Evolutionary conservation across 108 stramenopile species (phyloP).

Genomic region (Skeletonema menzelii): DNA sequence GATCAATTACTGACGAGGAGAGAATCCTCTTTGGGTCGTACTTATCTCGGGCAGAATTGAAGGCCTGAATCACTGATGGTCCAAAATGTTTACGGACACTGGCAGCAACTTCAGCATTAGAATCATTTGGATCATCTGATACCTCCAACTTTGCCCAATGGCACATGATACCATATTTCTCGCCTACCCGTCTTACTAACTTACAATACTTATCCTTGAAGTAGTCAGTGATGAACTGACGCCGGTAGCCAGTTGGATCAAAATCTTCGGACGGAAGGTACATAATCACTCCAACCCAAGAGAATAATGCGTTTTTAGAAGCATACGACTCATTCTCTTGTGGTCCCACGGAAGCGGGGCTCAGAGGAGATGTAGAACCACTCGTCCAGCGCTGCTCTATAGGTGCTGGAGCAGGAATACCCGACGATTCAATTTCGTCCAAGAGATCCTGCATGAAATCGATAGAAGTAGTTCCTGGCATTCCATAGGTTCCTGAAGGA

Average conservation of each 20-base stretch:
- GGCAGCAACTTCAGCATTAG: slow-evolving; percentile 17
- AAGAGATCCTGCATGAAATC: slow-evolving; percentile 82
- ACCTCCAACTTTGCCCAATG: slow-evolving; percentile 97
- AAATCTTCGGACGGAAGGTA: slow-evolving; percentile 86
- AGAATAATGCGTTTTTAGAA: slow-evolving; percentile 55
- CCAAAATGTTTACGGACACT: slow-evolving; percentile 44
- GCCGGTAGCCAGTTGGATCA: slow-evolving; percentile 58
- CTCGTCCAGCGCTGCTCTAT: slow-evolving; percentile 98
- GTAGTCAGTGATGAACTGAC: slow-evolving; percentile 77
- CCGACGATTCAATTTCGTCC: slow-evolving; percentile 73
- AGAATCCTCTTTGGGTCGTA: slow-evolving; percentile 71
- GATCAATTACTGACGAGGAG: slow-evolving; percentile 23
- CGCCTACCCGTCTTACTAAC: slow-evolving; percentile 69
- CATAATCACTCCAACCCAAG: slow-evolving; percentile 95
- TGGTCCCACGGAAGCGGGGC: slow-evolving; percentile 74
- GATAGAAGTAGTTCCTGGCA: slow-evolving; percentile 73
- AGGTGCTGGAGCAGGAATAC: slow-evolving; percentile 92
- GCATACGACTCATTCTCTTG: slow-evolving; percentile 44
- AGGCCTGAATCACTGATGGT: slow-evolving; percentile 37
- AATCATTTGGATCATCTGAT: slow-evolving; percentile 34
- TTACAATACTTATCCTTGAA: slow-evolving; percentile 82
- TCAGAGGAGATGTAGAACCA: slow-evolving; percentile 82
- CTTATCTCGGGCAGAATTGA: slow-evolving; percentile 60
- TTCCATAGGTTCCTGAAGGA: slow-evolving; percentile 78
- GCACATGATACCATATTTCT: slow-evolving; percentile 65